phyloP scores from a whole-genome alignment of 2,329 filamentous ascomycete genomes.

The Aspergillus phoenicis region DNA sequence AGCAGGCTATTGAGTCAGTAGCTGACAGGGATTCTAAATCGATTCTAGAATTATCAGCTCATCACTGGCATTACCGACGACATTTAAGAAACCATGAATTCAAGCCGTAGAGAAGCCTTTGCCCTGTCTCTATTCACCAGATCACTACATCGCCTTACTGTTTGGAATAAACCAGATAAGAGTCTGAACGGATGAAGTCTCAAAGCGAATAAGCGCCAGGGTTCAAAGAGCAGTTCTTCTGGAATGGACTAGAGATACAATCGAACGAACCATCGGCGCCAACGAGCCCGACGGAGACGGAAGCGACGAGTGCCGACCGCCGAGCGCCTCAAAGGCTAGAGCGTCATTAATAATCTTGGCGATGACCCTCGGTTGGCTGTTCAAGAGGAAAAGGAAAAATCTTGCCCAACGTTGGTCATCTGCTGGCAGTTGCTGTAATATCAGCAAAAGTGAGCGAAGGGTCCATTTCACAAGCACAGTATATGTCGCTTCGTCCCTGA shows the following conservation, averaged over 20 bases:
- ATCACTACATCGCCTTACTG: not conserved
- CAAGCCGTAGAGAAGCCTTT: not conserved
- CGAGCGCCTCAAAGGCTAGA: not conserved
- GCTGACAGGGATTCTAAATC: not conserved
- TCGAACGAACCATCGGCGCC: not conserved
- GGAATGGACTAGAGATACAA: not conserved
- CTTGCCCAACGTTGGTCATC: constrained; percentile 2
- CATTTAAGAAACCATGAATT: not conserved
- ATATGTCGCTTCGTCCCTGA: not conserved
- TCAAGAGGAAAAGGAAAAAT: not conserved
- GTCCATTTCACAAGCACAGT: not conserved
- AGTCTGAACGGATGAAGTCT: no score
- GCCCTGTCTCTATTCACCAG: not conserved
- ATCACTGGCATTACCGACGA: not conserved
- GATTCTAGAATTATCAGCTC: not conserved
- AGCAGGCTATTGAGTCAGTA: not conserved
- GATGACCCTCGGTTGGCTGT: constrained; percentile 2
- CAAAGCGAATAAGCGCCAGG: no score
- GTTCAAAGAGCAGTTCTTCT: not conserved
- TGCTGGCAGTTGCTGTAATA: not conserved
- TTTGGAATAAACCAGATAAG: no score
- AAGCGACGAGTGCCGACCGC: constrained; percentile 1
- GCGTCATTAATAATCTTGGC: constrained; percentile 3
- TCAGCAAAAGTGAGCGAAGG: not conserved
- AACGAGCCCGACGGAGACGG: not conserved